Percentiles rank a stretch among this genome's conserved stretches.
These are phyloP conservation scores for Brasilioporus rufonigricans DNA, from an alignment of 768 basidiomycete genomes.

Conservation along the genomic window DNA sequence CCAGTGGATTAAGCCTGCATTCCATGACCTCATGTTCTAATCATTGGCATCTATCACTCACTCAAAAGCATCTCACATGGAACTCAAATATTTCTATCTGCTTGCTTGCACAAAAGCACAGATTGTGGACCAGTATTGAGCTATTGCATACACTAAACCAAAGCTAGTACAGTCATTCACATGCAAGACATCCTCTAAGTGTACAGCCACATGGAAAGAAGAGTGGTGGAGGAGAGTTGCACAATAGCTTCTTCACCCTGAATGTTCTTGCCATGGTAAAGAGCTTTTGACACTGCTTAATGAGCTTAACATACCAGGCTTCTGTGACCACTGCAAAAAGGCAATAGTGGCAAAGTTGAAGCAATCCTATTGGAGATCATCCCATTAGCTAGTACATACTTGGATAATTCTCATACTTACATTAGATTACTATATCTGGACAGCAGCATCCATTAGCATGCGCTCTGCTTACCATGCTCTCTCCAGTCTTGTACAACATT, in stretches of 20 bases:
- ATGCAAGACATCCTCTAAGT: neutral
- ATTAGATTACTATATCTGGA: too few relatives aligned
- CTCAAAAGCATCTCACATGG: neutral
- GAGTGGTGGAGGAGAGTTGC: neutral
- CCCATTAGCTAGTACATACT: too few relatives aligned
- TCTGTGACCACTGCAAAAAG: neutral
- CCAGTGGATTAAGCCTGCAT: neutral
- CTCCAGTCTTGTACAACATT: too few relatives aligned
- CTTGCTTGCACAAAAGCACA: neutral
- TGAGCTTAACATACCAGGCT: neutral
- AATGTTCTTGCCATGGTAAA: neutral
- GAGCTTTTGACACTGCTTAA: neutral
- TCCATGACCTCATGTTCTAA: neutral
- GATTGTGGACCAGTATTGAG: neutral
- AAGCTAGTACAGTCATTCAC: neutral
- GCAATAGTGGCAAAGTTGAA: neutral
- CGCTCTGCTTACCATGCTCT: too few relatives aligned
- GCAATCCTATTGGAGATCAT: too few relatives aligned
- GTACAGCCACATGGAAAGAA: too few relatives aligned
- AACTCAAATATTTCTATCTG: too few relatives aligned
- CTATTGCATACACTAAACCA: too few relatives aligned
- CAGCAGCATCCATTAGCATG: too few relatives aligned
- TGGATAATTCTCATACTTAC: too few relatives aligned
- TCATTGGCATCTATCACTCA: slow-evolving; percentile 7
- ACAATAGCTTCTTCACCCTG: neutral